Evolutionary conservation across 352 stramenopile genomes (phyloP).

Genomic region (Globisporangium barbulae): DNA sequence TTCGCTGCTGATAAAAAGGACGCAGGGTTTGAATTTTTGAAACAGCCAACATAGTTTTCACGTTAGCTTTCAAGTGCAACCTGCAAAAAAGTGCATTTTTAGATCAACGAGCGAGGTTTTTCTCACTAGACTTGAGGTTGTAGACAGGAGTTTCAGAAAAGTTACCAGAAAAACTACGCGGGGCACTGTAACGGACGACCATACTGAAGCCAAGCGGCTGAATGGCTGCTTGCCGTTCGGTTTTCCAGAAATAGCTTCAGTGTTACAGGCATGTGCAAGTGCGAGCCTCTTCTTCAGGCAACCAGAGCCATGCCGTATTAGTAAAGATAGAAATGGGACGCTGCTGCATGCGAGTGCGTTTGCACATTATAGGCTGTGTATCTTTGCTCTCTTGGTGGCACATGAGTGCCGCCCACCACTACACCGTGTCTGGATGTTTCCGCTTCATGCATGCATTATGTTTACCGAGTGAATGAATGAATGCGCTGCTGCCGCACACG

Average conservation of each 20-base stretch:
- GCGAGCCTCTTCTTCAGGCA: neutral
- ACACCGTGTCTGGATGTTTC: neutral
- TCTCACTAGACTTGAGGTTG: neutral
- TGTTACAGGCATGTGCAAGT: neutral
- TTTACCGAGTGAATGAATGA: too few species aligned
- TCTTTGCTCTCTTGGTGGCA: neutral
- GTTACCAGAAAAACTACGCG: neutral
- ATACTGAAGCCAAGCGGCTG: slow-evolving; percentile 10
- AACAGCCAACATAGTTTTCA: slow-evolving; percentile 12
- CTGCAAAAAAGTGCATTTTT: neutral
- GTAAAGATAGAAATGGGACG: neutral
- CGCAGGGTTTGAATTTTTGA: slow-evolving; percentile 44
- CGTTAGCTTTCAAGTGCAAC: slow-evolving; percentile 6
- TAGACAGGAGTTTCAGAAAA: neutral
- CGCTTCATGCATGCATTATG: neutral
- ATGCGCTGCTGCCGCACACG: too few species aligned
- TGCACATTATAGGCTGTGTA: neutral
- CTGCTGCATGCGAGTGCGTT: neutral
- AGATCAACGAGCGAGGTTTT: neutral
- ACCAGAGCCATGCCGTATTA: neutral
- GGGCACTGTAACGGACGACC: slow-evolving; percentile 3
- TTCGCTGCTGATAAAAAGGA: slow-evolving; percentile 10
- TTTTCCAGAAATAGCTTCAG: neutral
- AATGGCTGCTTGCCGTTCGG: neutral
- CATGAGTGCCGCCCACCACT: neutral